Evolutionary conservation across 306 rosid species (phyloP), one percentile per base, ranked within the genome.

Genomic region (Inga leiocalycina): DNA sequence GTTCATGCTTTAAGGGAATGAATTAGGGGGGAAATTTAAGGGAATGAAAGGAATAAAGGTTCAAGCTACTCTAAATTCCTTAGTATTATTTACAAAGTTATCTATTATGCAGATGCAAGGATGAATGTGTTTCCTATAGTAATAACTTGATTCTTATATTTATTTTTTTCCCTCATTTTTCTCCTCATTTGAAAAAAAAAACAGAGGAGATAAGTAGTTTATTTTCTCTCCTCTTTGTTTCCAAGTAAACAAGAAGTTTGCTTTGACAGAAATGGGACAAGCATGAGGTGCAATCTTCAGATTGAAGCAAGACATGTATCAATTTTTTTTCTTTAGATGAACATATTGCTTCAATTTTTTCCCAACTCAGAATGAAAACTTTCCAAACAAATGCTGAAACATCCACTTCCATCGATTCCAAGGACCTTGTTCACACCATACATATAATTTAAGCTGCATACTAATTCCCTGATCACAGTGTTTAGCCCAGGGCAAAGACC

Each of bases 401-500:
- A 76, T 81, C 39, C 62, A 84, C 98, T 88, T 83, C 92, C 99
- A 46, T 86, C 86, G 49, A 96, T 92, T 71, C 99, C 99, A 22
- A 90, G 81, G 79, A 96, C 89, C 86, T 80, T 86, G 88, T 86
- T 96, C 9, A 96, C 98, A 3, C 94, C 98, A 79, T 94, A 94
- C 99, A 92, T 96, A 80, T 96, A 79, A 86, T 92, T 59, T 71
- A 94, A 67, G 49, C 97, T 93, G 76, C 98, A 97, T 3, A 94
- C 99, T 48, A 97, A 80, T 84, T 97, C 99, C 85, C 99, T 92
- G 48, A 92, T 94, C 68, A 97, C 98, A 2, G 98, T 97, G 90
- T 97, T 97, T 84, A 97, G 98, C 0, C 99, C 99, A 71, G 99
- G 98, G 83, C 99, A 94, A 19, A 97, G 94, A 85, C 99, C 99